Evolutionary conservation across 2,329 filamentous ascomycete species (phyloP).

Genomic region (Nothopassalora personata): DNA sequence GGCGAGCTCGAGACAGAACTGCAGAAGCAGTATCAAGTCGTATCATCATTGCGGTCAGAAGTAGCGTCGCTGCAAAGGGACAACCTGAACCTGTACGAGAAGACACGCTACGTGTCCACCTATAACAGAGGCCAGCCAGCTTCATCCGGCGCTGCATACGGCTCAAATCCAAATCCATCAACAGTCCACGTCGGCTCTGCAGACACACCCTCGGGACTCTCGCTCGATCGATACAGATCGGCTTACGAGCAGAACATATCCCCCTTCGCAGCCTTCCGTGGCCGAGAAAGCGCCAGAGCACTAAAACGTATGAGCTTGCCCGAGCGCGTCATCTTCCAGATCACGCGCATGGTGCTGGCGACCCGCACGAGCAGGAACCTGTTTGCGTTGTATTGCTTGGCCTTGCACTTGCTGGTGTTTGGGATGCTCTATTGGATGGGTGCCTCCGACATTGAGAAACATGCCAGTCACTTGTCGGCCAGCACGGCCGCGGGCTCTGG

Average conservation of each 20-base stretch:
- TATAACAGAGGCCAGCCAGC: conserved; percentile 71
- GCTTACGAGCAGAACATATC: conserved; percentile 95
- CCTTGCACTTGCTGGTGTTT: conserved; percentile 82
- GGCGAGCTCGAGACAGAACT: conserved; percentile 84
- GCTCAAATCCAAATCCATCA: conserved; percentile 66
- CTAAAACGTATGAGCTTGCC: conserved; percentile 91
- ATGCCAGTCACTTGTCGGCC: conserved; percentile 54
- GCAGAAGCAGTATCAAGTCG: conserved; percentile 72
- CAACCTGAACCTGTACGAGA: conserved; percentile 93
- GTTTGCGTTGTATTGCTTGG: conserved; percentile 87
- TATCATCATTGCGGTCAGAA: conserved; percentile 84
- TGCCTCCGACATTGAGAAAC: conserved; percentile 58
- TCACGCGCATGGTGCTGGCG: conserved; percentile 85
- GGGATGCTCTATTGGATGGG: conserved; percentile 81
- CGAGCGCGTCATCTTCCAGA: conserved; percentile 81
- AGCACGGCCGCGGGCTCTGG: conserved; percentile 18
- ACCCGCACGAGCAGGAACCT: conserved; percentile 87
- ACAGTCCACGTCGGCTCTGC: conserved; percentile 55
- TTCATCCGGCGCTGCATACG: conserved; percentile 58
- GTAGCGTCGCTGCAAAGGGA: conserved; percentile 90
- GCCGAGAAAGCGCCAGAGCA: conserved; percentile 84
- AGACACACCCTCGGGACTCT: conserved; percentile 57
- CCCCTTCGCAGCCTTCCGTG: conserved; percentile 90
- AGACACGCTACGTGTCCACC: conserved; percentile 90
- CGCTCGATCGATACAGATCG: conserved; percentile 78